Conservation (phyloP, 2,329 filamentous ascomycete genomes). For the Trichoderma sp. region DNA sequence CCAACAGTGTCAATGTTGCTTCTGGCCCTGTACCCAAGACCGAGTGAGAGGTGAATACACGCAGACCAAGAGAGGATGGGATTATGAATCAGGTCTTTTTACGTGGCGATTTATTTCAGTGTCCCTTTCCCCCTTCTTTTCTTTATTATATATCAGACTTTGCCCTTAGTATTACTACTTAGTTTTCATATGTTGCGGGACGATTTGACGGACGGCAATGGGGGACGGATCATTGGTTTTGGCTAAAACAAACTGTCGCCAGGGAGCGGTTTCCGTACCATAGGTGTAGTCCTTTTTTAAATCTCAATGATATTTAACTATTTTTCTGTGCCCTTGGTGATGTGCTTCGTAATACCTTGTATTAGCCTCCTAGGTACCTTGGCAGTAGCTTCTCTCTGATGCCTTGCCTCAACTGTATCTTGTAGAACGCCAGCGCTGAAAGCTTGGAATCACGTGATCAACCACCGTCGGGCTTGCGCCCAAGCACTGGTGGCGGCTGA, state of each 20-base stretch:
- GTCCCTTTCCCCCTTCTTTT: not conserved
- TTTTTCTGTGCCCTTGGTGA: not conserved
- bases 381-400: not conserved
- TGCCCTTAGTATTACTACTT: conserved; percentile 11
- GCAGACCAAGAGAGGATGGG: conserved; percentile 14
- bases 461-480: not conserved
- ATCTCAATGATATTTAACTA: not conserved
- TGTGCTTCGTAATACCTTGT: too few relatives aligned
- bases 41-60: conserved; percentile 34
- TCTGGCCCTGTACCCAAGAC: conserved; percentile 43
- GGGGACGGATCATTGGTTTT: conserved; percentile 25
- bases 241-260: conserved; percentile 28
- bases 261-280: conserved; percentile 29
- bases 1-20: conserved; percentile 45
- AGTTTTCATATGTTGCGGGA: conserved; percentile 24
- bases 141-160: conserved; percentile 13
- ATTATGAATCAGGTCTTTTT: conserved; percentile 27
- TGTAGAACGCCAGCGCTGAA: not conserved
- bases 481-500: not conserved
- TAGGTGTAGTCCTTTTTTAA: conserved; percentile 12
- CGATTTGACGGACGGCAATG: conserved; percentile 21
- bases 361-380: too few relatives aligned
- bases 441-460: not conserved
- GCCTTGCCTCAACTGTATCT: too few relatives aligned
- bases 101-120: conserved; percentile 22